phyloP scores from a whole-genome alignment of 169 alveolate species.

The Amoebophrya sp. region DNA sequence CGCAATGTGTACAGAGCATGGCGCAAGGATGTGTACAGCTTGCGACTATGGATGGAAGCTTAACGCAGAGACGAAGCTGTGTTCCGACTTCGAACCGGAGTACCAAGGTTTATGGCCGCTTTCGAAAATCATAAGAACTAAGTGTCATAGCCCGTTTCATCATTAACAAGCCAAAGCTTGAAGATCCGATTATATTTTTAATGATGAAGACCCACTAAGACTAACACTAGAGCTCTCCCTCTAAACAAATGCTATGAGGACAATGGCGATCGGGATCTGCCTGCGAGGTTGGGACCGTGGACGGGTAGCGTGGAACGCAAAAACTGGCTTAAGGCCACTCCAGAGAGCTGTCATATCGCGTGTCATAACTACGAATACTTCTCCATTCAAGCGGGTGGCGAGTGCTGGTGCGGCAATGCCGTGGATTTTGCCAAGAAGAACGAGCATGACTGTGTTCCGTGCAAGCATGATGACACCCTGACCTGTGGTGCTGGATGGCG shows the following conservation, averaged over 20 bases:
- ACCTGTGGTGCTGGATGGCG: background rate
- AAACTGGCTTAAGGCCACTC: background rate
- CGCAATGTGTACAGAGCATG: background rate
- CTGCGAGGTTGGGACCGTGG: background rate
- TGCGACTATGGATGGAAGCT: background rate
- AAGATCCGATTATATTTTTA: no score
- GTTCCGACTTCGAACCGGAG: background rate
- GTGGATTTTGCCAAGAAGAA: background rate
- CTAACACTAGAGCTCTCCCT: no score
- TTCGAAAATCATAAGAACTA: no score
- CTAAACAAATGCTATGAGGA: conserved; percentile 21
- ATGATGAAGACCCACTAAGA: no score
- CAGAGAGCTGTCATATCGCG: background rate
- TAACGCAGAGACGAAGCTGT: background rate
- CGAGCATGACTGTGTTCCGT: background rate
- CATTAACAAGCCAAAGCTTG: no score
- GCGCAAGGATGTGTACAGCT: background rate
- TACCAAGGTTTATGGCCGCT: no score
- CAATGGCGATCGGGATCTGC: conserved; percentile 4
- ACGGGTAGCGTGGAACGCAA: background rate
- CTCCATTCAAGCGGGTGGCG: background rate
- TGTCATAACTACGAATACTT: background rate
- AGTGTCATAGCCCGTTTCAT: no score
- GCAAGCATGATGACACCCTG: background rate
- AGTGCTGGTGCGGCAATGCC: background rate